Evolutionary conservation across 2,329 filamentous ascomycete species (phyloP).

Genomic region (Dactylella cylindrospora): DNA sequence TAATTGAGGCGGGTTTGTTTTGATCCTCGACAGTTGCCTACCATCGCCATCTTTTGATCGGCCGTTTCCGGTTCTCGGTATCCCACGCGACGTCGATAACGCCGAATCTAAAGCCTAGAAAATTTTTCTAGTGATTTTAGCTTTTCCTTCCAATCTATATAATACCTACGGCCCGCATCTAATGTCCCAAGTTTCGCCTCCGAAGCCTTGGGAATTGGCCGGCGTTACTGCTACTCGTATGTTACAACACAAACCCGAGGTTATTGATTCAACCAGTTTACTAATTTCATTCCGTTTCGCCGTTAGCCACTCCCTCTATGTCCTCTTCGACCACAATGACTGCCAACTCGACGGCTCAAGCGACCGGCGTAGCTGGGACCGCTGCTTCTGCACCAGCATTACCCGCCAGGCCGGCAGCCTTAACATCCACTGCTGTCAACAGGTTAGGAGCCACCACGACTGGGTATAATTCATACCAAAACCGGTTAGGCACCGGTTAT

Average conservation of each 20-base stretch:
- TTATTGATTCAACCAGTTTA: slow-evolving; percentile 5
- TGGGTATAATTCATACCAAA: slow-evolving; percentile 51
- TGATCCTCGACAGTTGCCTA: slow-evolving; percentile 29
- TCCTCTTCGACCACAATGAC: slow-evolving; percentile 50
- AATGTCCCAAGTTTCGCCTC: slow-evolving; percentile 73
- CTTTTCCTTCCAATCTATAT: slow-evolving; percentile 2
- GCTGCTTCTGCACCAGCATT: slow-evolving; percentile 64
- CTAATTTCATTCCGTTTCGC: slow-evolving; percentile 32
- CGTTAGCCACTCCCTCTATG: slow-evolving; percentile 32
- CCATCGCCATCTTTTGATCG: slow-evolving; percentile 26
- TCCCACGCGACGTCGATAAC: slow-evolving; percentile 12
- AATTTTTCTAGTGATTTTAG: slow-evolving; percentile 9
- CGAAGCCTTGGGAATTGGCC: slow-evolving; percentile 93
- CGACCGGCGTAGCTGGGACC: slow-evolving; percentile 54
- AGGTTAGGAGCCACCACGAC: slow-evolving; percentile 70
- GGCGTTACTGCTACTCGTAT: slow-evolving; percentile 63
- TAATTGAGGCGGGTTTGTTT: slow-evolving; percentile 41
- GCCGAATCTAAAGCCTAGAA: slow-evolving; percentile 4
- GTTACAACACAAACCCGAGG: slow-evolving; percentile 49
- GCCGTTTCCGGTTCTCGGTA: slow-evolving; percentile 7
- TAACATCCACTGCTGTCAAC: slow-evolving; percentile 68
- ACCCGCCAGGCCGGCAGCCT: slow-evolving; percentile 80
- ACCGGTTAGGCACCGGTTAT: slow-evolving; percentile 51
- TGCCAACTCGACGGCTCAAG: slow-evolving; percentile 54
- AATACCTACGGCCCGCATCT: slow-evolving; percentile 6